phyloP scores from a whole-genome alignment of 805 yeast genomes.

The Debaryomyces prosopidis region DNA sequence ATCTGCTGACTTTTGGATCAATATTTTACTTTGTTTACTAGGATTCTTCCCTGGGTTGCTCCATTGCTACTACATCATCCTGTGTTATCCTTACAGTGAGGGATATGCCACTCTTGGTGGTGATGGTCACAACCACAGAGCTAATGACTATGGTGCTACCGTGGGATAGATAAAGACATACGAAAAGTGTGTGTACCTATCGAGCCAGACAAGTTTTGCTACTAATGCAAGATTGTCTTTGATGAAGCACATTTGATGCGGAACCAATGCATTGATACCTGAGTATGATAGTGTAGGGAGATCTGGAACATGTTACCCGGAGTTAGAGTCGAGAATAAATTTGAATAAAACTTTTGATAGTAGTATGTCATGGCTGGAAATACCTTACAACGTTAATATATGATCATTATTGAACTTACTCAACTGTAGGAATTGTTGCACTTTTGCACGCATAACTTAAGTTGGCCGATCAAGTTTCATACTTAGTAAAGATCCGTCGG shows the following conservation, averaged over 20 bases:
- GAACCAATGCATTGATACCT: too few relatives aligned
- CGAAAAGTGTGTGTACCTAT: too few relatives aligned
- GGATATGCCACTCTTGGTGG: slow-evolving; percentile 27
- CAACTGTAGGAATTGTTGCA: neutral
- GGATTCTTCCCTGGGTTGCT: slow-evolving; percentile 79
- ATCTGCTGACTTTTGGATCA: slow-evolving; percentile 68
- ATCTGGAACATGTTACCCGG: slow-evolving; percentile 4
- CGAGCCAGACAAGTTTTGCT: too few relatives aligned
- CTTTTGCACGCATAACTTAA: slow-evolving; percentile 40
- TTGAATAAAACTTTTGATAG: neutral
- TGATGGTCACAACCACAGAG: slow-evolving; percentile 28
- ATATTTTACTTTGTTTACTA: slow-evolving; percentile 65
- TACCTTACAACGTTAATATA: neutral
- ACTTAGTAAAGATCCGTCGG: slow-evolving; percentile 40
- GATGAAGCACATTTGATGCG: too few relatives aligned
- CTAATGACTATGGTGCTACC: slow-evolving; percentile 11
- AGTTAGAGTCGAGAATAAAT: neutral
- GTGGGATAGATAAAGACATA: neutral
- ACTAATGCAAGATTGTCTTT: too few relatives aligned
- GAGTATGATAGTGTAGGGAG: neutral
- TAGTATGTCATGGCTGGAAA: neutral
- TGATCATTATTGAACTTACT: neutral
- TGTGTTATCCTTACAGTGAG: slow-evolving; percentile 59
- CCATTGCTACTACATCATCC: slow-evolving; percentile 77
- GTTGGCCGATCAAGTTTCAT: slow-evolving; percentile 39